Percentiles rank a stretch among this genome's conserved stretches.
Conservation (phyloP, 2,329 filamentous ascomycete genomes). For the Alternaria triticina region DNA sequence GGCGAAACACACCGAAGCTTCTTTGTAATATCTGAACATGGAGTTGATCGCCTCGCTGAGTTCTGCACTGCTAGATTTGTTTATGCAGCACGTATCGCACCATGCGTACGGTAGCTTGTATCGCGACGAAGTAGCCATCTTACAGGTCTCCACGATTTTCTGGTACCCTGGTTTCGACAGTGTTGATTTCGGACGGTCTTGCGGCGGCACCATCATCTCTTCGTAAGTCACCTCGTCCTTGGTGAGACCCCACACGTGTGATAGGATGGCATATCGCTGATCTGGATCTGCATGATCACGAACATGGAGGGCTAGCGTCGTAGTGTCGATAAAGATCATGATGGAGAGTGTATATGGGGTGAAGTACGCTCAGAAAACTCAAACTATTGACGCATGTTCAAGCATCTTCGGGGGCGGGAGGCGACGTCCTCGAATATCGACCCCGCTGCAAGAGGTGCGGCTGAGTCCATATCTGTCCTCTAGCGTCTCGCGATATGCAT, state of each 20-base stretch:
- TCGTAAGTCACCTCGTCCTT: slow-evolving; percentile 12
- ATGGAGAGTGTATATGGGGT: neutral
- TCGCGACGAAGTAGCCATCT: slow-evolving; percentile 1
- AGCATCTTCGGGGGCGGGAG: neutral
- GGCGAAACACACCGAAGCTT: slow-evolving; percentile 16
- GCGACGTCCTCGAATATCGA: neutral
- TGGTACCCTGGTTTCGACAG: slow-evolving; percentile 10
- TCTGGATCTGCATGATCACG: neutral
- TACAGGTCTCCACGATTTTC: slow-evolving; percentile 15
- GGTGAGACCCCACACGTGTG: slow-evolving; percentile 14
- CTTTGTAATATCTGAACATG: slow-evolving; percentile 18
- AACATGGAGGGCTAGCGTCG: neutral
- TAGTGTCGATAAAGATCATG: slow-evolving; percentile 8
- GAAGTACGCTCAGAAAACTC: neutral
- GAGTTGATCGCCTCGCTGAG: slow-evolving; percentile 3
- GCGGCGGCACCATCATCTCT: slow-evolving; percentile 6
- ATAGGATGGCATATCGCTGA: slow-evolving; percentile 15
- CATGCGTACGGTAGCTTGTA: slow-evolving; percentile 14
- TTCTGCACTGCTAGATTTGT: slow-evolving; percentile 16
- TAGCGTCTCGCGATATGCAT: neutral
- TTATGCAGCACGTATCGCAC: slow-evolving; percentile 27
- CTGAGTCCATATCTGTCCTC: neutral
- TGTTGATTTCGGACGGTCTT: slow-evolving; percentile 4
- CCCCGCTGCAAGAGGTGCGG: neutral
- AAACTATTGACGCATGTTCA: neutral